Evolutionary conservation across 169 alveolate genomes (phyloP), one percentile per base, ranked within the genome.

Genomic region (Cryptosporidium muris): DNA sequence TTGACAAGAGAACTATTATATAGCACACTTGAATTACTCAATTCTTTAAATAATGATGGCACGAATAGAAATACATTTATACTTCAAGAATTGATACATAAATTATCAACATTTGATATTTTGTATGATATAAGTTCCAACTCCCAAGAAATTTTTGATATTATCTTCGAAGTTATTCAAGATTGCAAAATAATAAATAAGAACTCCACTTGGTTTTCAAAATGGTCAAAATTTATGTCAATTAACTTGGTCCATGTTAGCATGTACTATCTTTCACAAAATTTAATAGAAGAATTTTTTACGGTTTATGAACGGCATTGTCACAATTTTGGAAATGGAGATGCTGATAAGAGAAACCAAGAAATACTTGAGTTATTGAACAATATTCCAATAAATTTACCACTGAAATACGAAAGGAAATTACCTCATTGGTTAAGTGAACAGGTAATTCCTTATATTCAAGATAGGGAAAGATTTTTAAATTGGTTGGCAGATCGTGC

Each of bases 401-500:
- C 85, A 7, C 74, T 58, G n/a, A 16, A 74, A 58, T 54, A 58
- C 25, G 85, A 74, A 48, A 74, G 48, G 40, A 60, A 74, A 42
- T 54, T 74, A 2, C 85, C 85, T 5, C 60, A 47, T 43, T 74
- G 85, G 85, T 60, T 74, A 74, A 25, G 43, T 9, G 60, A 58
- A 36, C 85, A 74, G 51, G 68, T 74, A 43, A 58, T 74, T 40
- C 85, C 85, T 45, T 53, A n/a, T 58, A 68, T 74, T 9, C 6
- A 12, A 47, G 63, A 74, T 51, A 74, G 36, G 4, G 67, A 74
- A 25, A 58, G 51, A 54, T 49, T 74, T 25, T 63, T 74, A 11
- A 60, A 74, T 58, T 74, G 68, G 85, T 25, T 74, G 8, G 85
- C 85, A 58, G 67, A 74, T n/a, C 54, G 85, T 40, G 63, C 85